Evolutionary conservation across 2,329 filamentous ascomycete genomes (phyloP), one percentile per base, ranked within the genome.

Genomic region (Pseudocercospora fijiensis): DNA sequence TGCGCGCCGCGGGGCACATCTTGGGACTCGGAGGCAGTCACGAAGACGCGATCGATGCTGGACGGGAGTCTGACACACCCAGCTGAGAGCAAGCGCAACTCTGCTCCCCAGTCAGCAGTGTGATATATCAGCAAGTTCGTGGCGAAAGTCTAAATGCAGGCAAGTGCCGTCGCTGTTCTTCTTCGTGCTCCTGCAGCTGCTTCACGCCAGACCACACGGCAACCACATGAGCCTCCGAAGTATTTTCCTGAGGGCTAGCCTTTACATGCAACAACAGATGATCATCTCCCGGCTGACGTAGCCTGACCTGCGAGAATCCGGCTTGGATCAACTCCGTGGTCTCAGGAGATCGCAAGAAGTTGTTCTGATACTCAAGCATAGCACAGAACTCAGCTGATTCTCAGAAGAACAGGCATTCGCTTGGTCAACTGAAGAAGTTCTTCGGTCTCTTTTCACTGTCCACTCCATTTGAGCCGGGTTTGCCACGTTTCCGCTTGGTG

Each of bases 401-500:
- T n/a, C 37, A 41, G 9, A 37, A 37, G 13, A 37, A 37, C 33
- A 37, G 13, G n/a, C 33, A 6, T n/a, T 6, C 13, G 7, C 3
- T 41, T 5, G 4, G 3, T 41, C 28, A 33, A 4, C 27, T 16
- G 64, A 75, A 75, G 13, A 70, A 70, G 55, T 67, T 72, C 58
- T 71, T 73, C n/a, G 65, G 52, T 59, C 66, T 66, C 60, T 69
- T 72, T 27, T 69, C 69, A 2, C 24, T 64, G 28, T 63, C 58
- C 52, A 33, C 47, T 22, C 43, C 41, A 16, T 53, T 52, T 16
- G 30, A 41, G n/a, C 22, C 9, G 20, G 68, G 65, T 33, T 67
- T 64, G 10, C 70, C 70, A 58, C 73, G 67, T 67, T 75, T 76
- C 67, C 69, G 62, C 61, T 71, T 72, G 51, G 66, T 55, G 5